Evolutionary conservation across 176 grass and related monocot genomes (phyloP).

Genomic region (Secale cereale): DNA sequence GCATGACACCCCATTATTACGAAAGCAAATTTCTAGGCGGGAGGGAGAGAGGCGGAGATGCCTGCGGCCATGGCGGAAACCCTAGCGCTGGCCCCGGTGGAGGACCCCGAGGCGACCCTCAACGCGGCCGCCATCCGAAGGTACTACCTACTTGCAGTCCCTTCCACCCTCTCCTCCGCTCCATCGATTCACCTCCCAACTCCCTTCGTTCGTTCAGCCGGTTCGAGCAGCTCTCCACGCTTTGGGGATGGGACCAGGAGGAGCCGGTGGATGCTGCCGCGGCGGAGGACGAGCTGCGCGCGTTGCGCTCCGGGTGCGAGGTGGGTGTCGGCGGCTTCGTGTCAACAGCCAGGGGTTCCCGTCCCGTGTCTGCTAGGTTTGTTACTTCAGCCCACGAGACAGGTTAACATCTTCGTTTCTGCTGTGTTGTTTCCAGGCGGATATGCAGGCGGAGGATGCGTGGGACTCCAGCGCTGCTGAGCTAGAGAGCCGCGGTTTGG

Average conservation of each 20-base stretch:
- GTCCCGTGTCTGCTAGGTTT: neutral
- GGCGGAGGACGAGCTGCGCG: slow-evolving; percentile 18
- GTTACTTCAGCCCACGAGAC: neutral
- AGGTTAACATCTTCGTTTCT: neutral
- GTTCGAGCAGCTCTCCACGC: slow-evolving; percentile 40
- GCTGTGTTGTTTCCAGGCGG: slow-evolving; percentile 9
- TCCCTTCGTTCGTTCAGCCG: slow-evolving; percentile 40
- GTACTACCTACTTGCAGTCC: neutral
- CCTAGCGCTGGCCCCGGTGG: neutral
- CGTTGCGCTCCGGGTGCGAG: slow-evolving; percentile 34
- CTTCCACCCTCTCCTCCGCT: neutral
- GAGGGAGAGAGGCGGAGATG: neutral
- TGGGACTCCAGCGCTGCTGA: slow-evolving; percentile 17
- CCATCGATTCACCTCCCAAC: neutral
- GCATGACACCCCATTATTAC: too few species aligned
- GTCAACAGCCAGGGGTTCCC: neutral
- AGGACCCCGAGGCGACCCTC: slow-evolving; percentile 22
- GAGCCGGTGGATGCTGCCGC: neutral
- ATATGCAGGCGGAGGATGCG: slow-evolving; percentile 26
- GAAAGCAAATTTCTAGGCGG: slow-evolving; percentile 45
- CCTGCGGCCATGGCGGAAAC: slow-evolving; percentile 49
- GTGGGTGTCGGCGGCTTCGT: slow-evolving; percentile 27
- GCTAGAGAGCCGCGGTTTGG: slow-evolving; percentile 25
- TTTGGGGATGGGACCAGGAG: slow-evolving; percentile 6
- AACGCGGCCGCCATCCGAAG: slow-evolving; percentile 49